Percentiles rank a stretch among this genome's conserved stretches.
These are phyloP conservation scores for Calonectria henricotiae DNA, from an alignment of 2,329 filamentous ascomycete species.

Conservation along the genomic window DNA sequence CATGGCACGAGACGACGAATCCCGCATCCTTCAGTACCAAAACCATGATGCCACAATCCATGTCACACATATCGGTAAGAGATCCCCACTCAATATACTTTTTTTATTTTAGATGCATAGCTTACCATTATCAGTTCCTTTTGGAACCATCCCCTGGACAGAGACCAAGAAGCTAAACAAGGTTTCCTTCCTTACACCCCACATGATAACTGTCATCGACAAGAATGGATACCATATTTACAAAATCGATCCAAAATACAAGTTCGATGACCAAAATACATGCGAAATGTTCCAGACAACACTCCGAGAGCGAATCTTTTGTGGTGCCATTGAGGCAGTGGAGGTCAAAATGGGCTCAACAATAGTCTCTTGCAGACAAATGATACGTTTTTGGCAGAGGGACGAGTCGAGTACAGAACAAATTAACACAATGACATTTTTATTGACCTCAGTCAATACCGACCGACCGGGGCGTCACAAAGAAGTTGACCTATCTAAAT, in stretches of 20 bases:
- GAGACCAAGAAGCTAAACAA: neutral
- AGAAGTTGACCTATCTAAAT: slow-evolving; percentile 2
- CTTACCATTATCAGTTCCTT: slow-evolving; percentile 2
- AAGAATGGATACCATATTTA: slow-evolving; percentile 24
- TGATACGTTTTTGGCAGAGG: slow-evolving; percentile 23
- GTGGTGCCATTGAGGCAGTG: slow-evolving; percentile 7
- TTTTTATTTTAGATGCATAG: neutral
- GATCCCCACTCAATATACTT: neutral
- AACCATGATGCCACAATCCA: slow-evolving; percentile 31
- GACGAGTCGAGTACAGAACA: neutral
- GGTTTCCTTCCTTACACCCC: slow-evolving; percentile 24
- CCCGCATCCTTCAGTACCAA: slow-evolving; percentile 37
- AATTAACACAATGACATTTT: slow-evolving; percentile 21
- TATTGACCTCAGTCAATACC: slow-evolving; percentile 7
- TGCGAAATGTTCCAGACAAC: slow-evolving; percentile 17
- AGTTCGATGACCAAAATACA: neutral
- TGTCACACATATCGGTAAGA: slow-evolving; percentile 21
- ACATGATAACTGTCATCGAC: slow-evolving; percentile 21
- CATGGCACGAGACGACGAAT: slow-evolving; percentile 37
- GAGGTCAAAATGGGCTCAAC: neutral
- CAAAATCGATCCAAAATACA: slow-evolving; percentile 26
- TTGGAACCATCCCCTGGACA: slow-evolving; percentile 17
- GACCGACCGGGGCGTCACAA: neutral
- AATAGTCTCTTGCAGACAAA: slow-evolving; percentile 5
- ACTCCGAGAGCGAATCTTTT: neutral